A percentile compares a stretch with the other conserved stretches of the same genome.
Evolutionary conservation across 768 basidiomycete genomes (phyloP).

Genomic region (Omphalotus guepiniiformis): DNA sequence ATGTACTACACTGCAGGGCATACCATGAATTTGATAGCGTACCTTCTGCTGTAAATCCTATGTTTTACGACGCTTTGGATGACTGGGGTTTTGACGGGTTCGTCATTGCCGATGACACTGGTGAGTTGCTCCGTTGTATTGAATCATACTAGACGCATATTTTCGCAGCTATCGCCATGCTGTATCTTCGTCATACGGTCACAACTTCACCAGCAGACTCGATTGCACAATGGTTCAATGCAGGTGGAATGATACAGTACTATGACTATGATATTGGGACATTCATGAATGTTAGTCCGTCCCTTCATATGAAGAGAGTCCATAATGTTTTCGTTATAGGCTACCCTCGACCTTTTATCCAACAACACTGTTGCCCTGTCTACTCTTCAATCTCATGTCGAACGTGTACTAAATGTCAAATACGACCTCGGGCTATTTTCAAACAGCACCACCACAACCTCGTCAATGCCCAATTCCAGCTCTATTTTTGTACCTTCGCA

Average conservation of each 20-base stretch:
- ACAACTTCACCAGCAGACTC: constrained; percentile 19
- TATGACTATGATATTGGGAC: constrained; percentile 19
- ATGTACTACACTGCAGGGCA: constrained; percentile 11
- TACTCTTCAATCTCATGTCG: constrained; percentile 17
- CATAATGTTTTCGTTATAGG: background rate
- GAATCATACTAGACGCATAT: background rate
- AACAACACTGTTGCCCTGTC: constrained; percentile 15
- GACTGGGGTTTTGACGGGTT: constrained; percentile 23
- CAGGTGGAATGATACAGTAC: constrained; percentile 21
- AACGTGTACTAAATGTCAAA: constrained; percentile 18
- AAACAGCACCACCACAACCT: background rate
- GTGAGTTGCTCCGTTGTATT: constrained; percentile 5
- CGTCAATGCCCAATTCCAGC: constrained; percentile 9
- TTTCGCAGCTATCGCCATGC: constrained; percentile 13
- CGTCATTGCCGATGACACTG: constrained; percentile 13
- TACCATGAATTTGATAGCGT: constrained; percentile 24
- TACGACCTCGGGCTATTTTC: constrained; percentile 18
- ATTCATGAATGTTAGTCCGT: constrained; percentile 17
- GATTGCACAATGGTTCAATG: constrained; percentile 23
- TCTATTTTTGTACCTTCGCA: constrained; percentile 15
- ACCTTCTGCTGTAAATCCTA: constrained; percentile 18
- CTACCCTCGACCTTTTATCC: constrained; percentile 15
- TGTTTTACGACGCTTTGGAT: constrained; percentile 19
- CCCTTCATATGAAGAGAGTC: background rate
- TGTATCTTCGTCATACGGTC: constrained; percentile 15